Evolutionary conservation across 2,329 filamentous ascomycete species (phyloP).

Genomic region (Myotisia sp.): DNA sequence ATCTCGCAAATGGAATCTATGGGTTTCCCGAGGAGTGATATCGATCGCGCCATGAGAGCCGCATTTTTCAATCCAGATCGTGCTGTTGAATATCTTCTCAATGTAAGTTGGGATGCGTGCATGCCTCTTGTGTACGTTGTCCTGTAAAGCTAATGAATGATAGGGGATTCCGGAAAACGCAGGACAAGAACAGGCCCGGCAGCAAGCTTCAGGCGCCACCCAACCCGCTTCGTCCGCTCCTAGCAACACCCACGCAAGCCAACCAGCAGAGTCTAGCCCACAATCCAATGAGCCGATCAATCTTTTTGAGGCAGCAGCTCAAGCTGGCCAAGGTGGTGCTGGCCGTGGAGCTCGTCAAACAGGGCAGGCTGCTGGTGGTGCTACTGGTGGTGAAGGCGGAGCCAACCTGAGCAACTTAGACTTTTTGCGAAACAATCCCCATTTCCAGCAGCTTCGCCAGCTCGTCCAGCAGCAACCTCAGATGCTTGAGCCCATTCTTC

Average conservation of each 20-base stretch:
- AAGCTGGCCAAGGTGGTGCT: constrained; percentile 42
- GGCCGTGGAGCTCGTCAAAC: constrained; percentile 22
- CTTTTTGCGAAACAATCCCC: constrained; percentile 84
- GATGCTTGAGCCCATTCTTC: constrained; percentile 96
- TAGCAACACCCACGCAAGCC: constrained; percentile 18
- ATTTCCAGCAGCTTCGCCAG: constrained; percentile 95
- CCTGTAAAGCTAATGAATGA: neutral
- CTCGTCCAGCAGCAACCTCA: constrained; percentile 94
- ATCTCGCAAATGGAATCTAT: constrained; percentile 92
- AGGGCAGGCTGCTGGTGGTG: constrained; percentile 15
- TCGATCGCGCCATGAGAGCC: constrained; percentile 87
- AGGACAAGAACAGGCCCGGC: constrained; percentile 43
- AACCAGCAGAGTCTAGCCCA: constrained; percentile 31
- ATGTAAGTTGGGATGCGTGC: no score
- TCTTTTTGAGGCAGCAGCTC: constrained; percentile 83
- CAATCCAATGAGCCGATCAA: constrained; percentile 50
- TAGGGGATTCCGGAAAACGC: constrained; percentile 83
- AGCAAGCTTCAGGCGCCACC: constrained; percentile 17
- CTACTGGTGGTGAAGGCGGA: constrained; percentile 12
- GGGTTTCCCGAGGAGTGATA: constrained; percentile 80
- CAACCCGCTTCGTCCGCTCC: constrained; percentile 32
- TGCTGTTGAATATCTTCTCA: constrained; percentile 90
- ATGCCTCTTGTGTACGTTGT: neutral
- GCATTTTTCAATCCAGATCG: constrained; percentile 95
- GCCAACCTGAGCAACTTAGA: constrained; percentile 59